Evolutionary conservation across 495 filamentous ascomycete species (phyloP).

Genomic region (Cladorrhinum samala): DNA sequence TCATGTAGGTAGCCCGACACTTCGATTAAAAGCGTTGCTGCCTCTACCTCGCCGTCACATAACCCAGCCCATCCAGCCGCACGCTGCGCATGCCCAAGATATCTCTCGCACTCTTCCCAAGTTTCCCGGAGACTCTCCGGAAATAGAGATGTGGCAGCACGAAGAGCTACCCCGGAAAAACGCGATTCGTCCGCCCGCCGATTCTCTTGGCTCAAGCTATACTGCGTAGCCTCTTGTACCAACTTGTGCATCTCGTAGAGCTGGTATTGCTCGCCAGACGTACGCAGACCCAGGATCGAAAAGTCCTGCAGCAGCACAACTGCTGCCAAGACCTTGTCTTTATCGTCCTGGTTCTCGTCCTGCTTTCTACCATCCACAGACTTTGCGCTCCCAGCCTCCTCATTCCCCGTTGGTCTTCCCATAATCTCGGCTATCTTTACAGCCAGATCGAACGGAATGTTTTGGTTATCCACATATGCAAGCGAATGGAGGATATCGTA

Average conservation of each 20-base stretch:
- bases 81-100: constrained; percentile 9
- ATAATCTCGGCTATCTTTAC: not conserved
- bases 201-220: constrained; percentile 5
- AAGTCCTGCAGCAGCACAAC: constrained; percentile 14
- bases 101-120: constrained; percentile 17
- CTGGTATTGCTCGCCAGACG: not conserved
- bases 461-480: constrained; percentile 20
- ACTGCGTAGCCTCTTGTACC: constrained; percentile 21
- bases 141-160: constrained; percentile 9
- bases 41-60: constrained; percentile 6
- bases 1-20: constrained; percentile 13
- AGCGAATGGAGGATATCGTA: constrained; percentile 16
- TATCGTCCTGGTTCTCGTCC: not conserved
- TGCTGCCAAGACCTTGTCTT: constrained; percentile 5
- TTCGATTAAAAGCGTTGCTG: constrained; percentile 12
- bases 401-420: not conserved
- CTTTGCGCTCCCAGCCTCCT: not conserved
- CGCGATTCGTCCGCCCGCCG: constrained; percentile 6
- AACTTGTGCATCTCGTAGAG: constrained; percentile 24
- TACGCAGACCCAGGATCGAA: constrained; percentile 10
- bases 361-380: not conserved
- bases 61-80: constrained; percentile 12
- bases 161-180: constrained; percentile 16
- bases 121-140: constrained; percentile 3
- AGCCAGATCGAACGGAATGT: constrained; percentile 17